These are phyloP conservation scores for Ascocoryne sarcoides DNA, from an alignment of 2,329 filamentous ascomycete species.

Conservation along the genomic window DNA sequence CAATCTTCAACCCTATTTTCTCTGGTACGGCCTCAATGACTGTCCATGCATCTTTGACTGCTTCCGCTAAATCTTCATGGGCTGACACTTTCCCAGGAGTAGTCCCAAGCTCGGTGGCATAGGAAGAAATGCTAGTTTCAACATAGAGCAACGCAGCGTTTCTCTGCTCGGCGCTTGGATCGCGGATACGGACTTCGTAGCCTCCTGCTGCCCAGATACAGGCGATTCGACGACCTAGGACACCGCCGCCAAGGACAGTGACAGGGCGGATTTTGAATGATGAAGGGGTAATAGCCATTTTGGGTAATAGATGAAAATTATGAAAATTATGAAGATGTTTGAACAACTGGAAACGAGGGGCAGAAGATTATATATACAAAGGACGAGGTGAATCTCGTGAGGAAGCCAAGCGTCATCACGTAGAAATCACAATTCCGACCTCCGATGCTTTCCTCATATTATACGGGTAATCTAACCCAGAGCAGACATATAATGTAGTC, in stretches of 20 bases:
- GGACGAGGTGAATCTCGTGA: no score
- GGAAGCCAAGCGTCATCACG: no score
- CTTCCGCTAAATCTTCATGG: conserved; percentile 15
- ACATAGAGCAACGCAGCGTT: conserved; percentile 34
- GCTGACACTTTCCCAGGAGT: conserved; percentile 2
- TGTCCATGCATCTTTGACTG: conserved; percentile 28
- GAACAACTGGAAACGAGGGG: no score
- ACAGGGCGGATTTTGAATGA: conserved; percentile 27
- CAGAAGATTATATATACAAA: no score
- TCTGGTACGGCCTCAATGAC: conserved; percentile 37
- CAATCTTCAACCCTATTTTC: conserved; percentile 33
- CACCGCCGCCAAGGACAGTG: conserved; percentile 34
- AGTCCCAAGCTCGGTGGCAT: neutral
- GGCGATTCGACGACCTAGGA: conserved; percentile 35
- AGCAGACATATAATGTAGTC: no score
- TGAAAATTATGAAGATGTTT: no score
- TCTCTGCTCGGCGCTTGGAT: conserved; percentile 32
- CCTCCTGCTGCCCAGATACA: conserved; percentile 35
- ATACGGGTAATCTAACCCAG: no score
- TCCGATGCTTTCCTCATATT: no score
- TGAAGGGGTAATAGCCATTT: conserved; percentile 4
- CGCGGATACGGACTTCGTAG: conserved; percentile 35
- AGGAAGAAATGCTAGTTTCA: conserved; percentile 26
- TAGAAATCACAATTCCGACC: no score
- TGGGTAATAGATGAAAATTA: neutral